Evolutionary conservation across 768 basidiomycete species (phyloP), one percentile per base, ranked within the genome.

Genomic region (Polyporus arcularius): DNA sequence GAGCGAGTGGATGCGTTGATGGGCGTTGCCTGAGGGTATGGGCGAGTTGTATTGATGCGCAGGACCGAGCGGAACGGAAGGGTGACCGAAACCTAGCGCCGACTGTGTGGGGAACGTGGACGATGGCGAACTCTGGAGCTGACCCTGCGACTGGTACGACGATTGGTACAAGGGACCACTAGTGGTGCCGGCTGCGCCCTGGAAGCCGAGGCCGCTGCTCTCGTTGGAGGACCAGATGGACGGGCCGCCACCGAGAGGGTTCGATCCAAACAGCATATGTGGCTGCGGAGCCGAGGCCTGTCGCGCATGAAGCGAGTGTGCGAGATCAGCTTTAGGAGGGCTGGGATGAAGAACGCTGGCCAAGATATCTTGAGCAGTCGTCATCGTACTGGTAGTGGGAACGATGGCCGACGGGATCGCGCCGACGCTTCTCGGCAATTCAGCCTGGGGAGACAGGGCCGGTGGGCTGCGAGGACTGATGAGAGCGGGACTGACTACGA

Each of bases 161-260:
- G 59, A 57, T n/a, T 43, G 56, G 41, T 65, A 56, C 6, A 43
- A 39, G 1, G 51, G 57, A 2, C 53, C 52, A 18, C 55, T 61
- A 0, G 53, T 10, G 8, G 58, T 55, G 2, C 52, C 58, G 2
- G 55, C 58, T 11, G 58, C 54, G 8, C 58, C 52, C 6, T 55
- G 51, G 38, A 63, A 67, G 10, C 32, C 51, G 2, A 68, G 53
- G 12, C 67, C 58, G 6, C 62, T 64, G 57, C 84, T 82, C 60
- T 85, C 86, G 3, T 75, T 77, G 14, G 85, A 79, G 4, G 88
- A 85, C 89, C 89, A 90, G 42, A 90, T 90, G 1, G 85, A 89
- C 4, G 62, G 45, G 18, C 55, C 42, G 30, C 49, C 52, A 8
- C 66, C 69, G 0, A 62, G 55, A 1, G 56, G 41, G 15, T 82